A percentile compares a stretch with the other conserved stretches of the same genome.
Evolutionary conservation across 2,329 filamentous ascomycete species (phyloP).

Genomic region (Fusarium sororula): DNA sequence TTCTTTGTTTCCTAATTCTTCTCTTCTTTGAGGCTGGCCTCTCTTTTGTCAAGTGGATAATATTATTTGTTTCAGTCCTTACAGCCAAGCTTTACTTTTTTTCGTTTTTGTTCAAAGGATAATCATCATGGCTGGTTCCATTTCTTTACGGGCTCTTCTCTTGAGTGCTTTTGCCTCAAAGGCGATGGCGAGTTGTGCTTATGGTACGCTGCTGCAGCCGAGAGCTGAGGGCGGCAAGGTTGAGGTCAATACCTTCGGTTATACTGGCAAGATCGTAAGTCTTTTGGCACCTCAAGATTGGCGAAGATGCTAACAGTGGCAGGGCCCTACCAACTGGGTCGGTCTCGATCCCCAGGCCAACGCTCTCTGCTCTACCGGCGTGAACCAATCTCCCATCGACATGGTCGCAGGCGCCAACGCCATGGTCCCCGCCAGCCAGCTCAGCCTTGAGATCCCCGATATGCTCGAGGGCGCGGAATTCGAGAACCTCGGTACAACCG

Average conservation of each 20-base stretch:
- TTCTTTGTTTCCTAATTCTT: not conserved
- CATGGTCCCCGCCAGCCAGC: slow-evolving; percentile 41
- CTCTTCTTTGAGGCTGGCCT: slow-evolving; percentile 21
- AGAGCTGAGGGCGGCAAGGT: slow-evolving; percentile 45
- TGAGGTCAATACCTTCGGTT: slow-evolving; percentile 49
- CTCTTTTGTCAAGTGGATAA: slow-evolving; percentile 8
- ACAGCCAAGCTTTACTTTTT: not conserved
- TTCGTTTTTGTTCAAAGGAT: not conserved
- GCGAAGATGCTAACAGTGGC: not conserved
- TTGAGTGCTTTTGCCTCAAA: slow-evolving; percentile 28
- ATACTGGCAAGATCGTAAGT: slow-evolving; percentile 11
- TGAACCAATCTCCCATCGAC: slow-evolving; percentile 65
- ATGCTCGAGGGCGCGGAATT: slow-evolving; percentile 52
- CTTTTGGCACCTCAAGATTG: too few relatives aligned
- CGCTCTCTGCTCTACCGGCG: slow-evolving; percentile 57
- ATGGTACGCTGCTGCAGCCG: slow-evolving; percentile 50
- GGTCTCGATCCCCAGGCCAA: slow-evolving; percentile 53
- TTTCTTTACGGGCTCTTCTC: slow-evolving; percentile 2
- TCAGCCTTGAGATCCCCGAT: slow-evolving; percentile 49
- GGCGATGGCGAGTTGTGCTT: slow-evolving; percentile 49
- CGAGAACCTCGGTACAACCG: slow-evolving; percentile 61
- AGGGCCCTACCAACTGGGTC: slow-evolving; percentile 64
- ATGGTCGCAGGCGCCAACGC: slow-evolving; percentile 48
- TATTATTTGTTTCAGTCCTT: not conserved
- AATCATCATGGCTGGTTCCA: slow-evolving; percentile 23